Evolutionary conservation across 768 basidiomycete genomes (phyloP), one percentile per base, ranked within the genome.

Genomic region (Termitomyces eurrhizus): DNA sequence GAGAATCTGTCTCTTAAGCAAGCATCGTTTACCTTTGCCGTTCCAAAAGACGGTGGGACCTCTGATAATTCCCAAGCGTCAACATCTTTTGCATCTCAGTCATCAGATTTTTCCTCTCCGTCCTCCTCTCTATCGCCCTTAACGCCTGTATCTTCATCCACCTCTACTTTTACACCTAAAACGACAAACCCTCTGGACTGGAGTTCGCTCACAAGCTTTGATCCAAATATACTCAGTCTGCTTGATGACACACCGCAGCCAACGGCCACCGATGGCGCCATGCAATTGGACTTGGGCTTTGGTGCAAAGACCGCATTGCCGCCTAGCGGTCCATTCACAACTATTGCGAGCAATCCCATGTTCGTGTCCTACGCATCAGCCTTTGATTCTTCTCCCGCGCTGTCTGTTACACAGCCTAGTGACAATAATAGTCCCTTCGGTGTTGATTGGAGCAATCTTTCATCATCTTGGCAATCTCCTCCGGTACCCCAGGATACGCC

Each of bases 1-100:
- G 95, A 98, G 77, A 96, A 95, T 64, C 74, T 92, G 57, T 75
- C 85, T 54, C 83, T 97, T 66, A 94, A 91, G 72, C 84, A 92
- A 69, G 74, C 83, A 0, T 79, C 88, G 2, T 98, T 97, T 72
- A 95, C 93, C 1, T 96, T 96, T 69, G 73, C 85, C 1, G 81
- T 94, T 46, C 89, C 92, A 14, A 78, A 78, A 59, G 62, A 66
- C 55, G 64, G 69, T 8, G 59, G 46, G 42, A 64, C 49, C 51
- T 14, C 66, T 58, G 62, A 66, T 60, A 64, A 59, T 48, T 35
- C 50, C 52, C 64, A 59, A 55, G 66, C 63, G 61, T 71, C 56
- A 59, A 66, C 64, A 63, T 68, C 50, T 42, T 68, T 66, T 67
- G 68, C 68, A 64, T 56, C 67, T 53, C 72, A 67, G 56, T 65